Evolutionary conservation across 495 filamentous ascomycete species (phyloP).

Genomic region (Neurospora sp.): DNA sequence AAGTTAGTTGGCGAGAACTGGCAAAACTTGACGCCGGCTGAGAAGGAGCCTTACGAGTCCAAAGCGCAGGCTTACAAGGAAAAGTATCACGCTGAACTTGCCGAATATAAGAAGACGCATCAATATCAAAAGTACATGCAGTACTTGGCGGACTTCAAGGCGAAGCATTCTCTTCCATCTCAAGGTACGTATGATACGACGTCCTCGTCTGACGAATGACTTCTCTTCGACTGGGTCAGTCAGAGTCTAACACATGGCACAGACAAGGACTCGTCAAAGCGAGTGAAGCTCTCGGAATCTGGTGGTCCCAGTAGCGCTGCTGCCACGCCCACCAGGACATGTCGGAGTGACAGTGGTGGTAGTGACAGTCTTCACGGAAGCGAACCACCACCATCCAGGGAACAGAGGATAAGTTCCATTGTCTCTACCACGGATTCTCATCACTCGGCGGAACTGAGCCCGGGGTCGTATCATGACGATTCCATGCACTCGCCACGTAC

Average conservation of each 20-base stretch:
- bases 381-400: slow-evolving; percentile 31
- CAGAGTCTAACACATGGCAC: background rate
- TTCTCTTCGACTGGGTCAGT: background rate
- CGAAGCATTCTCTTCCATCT: slow-evolving; percentile 43
- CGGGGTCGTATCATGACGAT: slow-evolving; percentile 24
- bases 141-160: slow-evolving; percentile 67
- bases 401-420: slow-evolving; percentile 30
- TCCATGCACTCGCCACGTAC: slow-evolving; percentile 21
- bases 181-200: slow-evolving; percentile 27
- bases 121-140: slow-evolving; percentile 48
- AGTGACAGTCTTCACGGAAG: slow-evolving; percentile 34
- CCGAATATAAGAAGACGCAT: slow-evolving; percentile 63
- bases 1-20: slow-evolving; percentile 73
- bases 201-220: background rate
- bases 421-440: slow-evolving; percentile 26
- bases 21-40: slow-evolving; percentile 53
- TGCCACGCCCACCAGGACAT: slow-evolving; percentile 24
- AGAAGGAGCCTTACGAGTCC: slow-evolving; percentile 60
- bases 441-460: slow-evolving; percentile 14
- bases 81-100: slow-evolving; percentile 53
- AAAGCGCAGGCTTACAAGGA: slow-evolving; percentile 62
- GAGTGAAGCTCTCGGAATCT: slow-evolving; percentile 26
- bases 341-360: slow-evolving; percentile 29
- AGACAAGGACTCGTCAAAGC: slow-evolving; percentile 37
- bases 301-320: slow-evolving; percentile 16